A percentile compares a stretch with the other conserved stretches of the same genome.
Conservation (phyloP, 2,329 filamentous ascomycete species). For the Fusarium pilosicola region DNA sequence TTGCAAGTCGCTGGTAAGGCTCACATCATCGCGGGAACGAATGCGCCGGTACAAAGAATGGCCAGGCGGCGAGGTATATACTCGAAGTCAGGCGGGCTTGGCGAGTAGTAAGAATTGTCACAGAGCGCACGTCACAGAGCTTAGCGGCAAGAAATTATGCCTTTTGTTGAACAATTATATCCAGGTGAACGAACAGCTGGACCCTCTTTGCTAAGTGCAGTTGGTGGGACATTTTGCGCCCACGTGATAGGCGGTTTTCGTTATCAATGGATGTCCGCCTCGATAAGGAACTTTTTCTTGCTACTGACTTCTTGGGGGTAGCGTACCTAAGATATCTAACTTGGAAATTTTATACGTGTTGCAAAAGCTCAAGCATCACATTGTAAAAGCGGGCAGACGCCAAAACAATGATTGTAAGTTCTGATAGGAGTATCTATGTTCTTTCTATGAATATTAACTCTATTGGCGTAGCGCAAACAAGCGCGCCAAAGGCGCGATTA, state of each 20-base stretch:
- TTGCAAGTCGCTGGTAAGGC: slow-evolving; percentile 46
- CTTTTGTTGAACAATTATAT: slow-evolving; percentile 45
- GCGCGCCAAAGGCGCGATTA: slow-evolving; percentile 61
- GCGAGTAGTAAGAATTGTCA: slow-evolving; percentile 5
- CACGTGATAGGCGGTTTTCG: slow-evolving; percentile 52
- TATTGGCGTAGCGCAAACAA: slow-evolving; percentile 51
- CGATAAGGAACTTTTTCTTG: slow-evolving; percentile 48
- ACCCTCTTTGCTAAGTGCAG: slow-evolving; percentile 42
- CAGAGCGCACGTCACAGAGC: slow-evolving; percentile 17
- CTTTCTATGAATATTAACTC: slow-evolving; percentile 32
- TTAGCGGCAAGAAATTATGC: slow-evolving; percentile 36
- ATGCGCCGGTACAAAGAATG: slow-evolving; percentile 34
- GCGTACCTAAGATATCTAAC: not conserved
- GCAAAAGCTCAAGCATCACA: slow-evolving; percentile 12
- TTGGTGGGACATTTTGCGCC: slow-evolving; percentile 54
- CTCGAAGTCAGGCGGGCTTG: slow-evolving; percentile 7
- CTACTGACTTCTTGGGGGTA: not conserved
- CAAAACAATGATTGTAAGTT: slow-evolving; percentile 49
- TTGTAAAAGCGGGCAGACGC: slow-evolving; percentile 5
- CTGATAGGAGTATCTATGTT: no score
- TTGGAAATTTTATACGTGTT: slow-evolving; percentile 29
- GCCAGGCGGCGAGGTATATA: slow-evolving; percentile 19
- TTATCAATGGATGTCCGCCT: slow-evolving; percentile 41
- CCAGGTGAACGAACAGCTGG: slow-evolving; percentile 39
- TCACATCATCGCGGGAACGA: slow-evolving; percentile 54